Evolutionary conservation across 805 yeast species (phyloP).

Genomic region (Maudiozyma turicensis): DNA sequence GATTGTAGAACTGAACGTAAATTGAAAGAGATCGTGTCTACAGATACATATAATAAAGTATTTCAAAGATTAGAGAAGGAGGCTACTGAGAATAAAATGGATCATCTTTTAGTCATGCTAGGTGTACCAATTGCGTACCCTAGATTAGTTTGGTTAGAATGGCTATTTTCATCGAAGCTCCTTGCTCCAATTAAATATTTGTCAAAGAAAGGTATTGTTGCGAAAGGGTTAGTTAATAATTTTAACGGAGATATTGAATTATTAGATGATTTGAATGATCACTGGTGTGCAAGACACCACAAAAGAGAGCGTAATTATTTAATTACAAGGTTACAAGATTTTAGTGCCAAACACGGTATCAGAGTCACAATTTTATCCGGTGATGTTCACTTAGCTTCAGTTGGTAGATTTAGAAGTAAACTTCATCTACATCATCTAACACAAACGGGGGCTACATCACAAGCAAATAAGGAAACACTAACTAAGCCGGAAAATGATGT

Average conservation of each 20-base stretch:
- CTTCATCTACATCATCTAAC: slow-evolving; percentile 36
- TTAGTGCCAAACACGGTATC: slow-evolving; percentile 54
- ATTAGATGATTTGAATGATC: slow-evolving; percentile 88
- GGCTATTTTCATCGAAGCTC: slow-evolving; percentile 50
- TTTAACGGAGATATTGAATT: slow-evolving; percentile 89
- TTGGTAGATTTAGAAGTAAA: slow-evolving; percentile 65
- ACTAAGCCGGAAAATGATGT: slow-evolving; percentile 59
- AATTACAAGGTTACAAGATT: slow-evolving; percentile 48
- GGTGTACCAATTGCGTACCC: slow-evolving; percentile 97
- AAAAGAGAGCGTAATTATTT: slow-evolving; percentile 74
- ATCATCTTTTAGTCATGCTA: slow-evolving; percentile 71
- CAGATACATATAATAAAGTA: slow-evolving; percentile 46
- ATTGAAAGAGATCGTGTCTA: slow-evolving; percentile 43
- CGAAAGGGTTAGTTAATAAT: slow-evolving; percentile 73
- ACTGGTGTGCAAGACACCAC: slow-evolving; percentile 89
- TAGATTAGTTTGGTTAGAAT: slow-evolving; percentile 83
- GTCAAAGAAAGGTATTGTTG: slow-evolving; percentile 51
- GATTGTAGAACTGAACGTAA: slow-evolving; percentile 92
- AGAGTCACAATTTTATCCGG: slow-evolving; percentile 83
- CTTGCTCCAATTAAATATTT: slow-evolving; percentile 55
- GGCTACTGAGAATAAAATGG: slow-evolving; percentile 41
- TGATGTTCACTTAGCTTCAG: slow-evolving; percentile 83
- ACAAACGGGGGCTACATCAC: slow-evolving; percentile 26
- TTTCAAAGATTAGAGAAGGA: slow-evolving; percentile 56
- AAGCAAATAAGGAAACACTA: slow-evolving; percentile 33